Evolutionary conservation across 2,329 filamentous ascomycete genomes (phyloP).

Genomic region (Fusarium zealandicum): DNA sequence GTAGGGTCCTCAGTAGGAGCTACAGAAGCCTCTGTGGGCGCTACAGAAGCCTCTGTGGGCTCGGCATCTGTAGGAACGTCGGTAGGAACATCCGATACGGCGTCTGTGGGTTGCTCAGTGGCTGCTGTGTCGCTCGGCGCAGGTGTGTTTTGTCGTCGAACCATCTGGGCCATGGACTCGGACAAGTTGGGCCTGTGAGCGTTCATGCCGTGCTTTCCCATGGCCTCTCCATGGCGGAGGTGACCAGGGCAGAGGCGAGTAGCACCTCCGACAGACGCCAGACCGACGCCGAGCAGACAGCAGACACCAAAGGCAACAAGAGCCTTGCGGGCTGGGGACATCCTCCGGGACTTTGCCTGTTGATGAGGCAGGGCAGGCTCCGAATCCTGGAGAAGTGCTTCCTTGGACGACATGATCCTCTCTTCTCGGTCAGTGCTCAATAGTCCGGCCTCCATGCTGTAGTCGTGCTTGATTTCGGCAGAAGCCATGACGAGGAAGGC

Average conservation of each 20-base stretch:
- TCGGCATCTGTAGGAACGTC: conserved; percentile 14
- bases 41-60: background rate
- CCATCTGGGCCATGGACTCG: conserved; percentile 65
- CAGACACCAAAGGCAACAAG: conserved; percentile 37
- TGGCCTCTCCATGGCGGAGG: conserved; percentile 32
- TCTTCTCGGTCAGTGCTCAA: conserved; percentile 42
- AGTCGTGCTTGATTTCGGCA: conserved; percentile 37
- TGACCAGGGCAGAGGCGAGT: conserved; percentile 39
- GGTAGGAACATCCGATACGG: conserved; percentile 7
- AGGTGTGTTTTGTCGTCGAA: conserved; percentile 62
- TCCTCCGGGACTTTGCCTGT: conserved; percentile 23
- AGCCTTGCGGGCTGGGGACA: conserved; percentile 36
- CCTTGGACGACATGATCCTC: conserved; percentile 40
- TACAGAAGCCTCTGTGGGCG: background rate
- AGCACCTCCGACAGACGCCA: conserved; percentile 37
- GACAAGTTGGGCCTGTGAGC: conserved; percentile 37
- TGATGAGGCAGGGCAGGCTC: conserved; percentile 29
- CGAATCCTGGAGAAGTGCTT: conserved; percentile 38
- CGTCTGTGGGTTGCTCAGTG: conserved; percentile 16
- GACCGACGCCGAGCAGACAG: conserved; percentile 35
- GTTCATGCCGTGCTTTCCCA: conserved; percentile 34
- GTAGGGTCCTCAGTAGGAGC: conserved; percentile 14
- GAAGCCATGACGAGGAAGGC: conserved; percentile 29
- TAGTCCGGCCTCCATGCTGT: conserved; percentile 43
- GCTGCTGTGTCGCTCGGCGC: conserved; percentile 19